Percentiles rank a stretch among this genome's conserved stretches.
Conservation (phyloP, 495 filamentous ascomycete genomes). For the Penicillium egyptiacum region DNA sequence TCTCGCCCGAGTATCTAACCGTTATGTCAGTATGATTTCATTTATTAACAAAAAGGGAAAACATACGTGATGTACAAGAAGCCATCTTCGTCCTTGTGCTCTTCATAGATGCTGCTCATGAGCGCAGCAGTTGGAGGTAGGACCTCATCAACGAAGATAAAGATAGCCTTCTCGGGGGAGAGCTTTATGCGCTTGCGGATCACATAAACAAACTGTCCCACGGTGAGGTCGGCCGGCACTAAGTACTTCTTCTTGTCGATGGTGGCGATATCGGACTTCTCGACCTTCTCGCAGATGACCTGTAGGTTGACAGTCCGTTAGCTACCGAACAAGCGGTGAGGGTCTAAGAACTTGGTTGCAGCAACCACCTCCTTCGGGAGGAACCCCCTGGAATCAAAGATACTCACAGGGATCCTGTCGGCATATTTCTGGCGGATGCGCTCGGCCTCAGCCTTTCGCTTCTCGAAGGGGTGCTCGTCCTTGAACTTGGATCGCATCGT, state of each 20-base stretch:
- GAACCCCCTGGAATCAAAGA: background rate
- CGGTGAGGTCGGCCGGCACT: conserved; percentile 94
- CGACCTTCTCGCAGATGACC: conserved; percentile 99
- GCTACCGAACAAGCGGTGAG: conserved; percentile 46
- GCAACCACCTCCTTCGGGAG: background rate
- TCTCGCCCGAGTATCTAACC: conserved; percentile 94
- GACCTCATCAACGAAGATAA: conserved; percentile 99
- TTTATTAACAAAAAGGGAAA: background rate
- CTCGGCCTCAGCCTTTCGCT: conserved; percentile 97
- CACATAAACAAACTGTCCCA: conserved; percentile 99
- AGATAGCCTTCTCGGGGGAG: conserved; percentile 99
- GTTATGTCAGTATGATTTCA: conserved; percentile 31
- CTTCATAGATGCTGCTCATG: conserved; percentile 99
- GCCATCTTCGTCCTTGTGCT: conserved; percentile 79
- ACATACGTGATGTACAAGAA: conserved; percentile 60
- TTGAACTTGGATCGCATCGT: conserved; percentile 98
- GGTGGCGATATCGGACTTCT: conserved; percentile 98
- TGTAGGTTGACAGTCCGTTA: conserved; percentile 40
- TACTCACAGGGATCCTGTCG: conserved; percentile 94
- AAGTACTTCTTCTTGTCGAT: conserved; percentile 99
- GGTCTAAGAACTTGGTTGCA: conserved; percentile 2
- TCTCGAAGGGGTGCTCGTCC: conserved; percentile 99
- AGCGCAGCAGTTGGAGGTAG: conserved; percentile 94
- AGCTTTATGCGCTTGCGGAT: conserved; percentile 99
- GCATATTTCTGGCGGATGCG: conserved; percentile 98